These are phyloP conservation scores for Arachis monticola DNA, from an alignment of 331 rosid species.

Conservation along the genomic window DNA sequence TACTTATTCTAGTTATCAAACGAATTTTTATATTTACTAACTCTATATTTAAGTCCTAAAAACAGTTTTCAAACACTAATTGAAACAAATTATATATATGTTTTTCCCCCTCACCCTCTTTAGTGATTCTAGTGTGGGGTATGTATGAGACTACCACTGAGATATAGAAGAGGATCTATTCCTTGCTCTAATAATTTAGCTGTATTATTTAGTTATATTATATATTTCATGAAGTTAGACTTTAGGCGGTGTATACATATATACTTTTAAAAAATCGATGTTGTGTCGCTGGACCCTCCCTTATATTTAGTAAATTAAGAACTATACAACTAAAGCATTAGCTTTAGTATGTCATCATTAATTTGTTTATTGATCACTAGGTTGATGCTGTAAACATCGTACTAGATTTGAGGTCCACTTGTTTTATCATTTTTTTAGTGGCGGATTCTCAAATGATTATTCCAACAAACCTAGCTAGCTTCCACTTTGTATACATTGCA, in stretches of 20 bases:
- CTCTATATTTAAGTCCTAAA: no score
- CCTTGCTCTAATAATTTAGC: conserved; percentile 53
- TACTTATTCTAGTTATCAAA: no score
- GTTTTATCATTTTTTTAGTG: conserved; percentile 5
- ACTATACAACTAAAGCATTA: conserved; percentile 23
- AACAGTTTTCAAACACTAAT: no score
- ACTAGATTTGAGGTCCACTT: conserved; percentile 26
- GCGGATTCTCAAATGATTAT: conserved; percentile 33
- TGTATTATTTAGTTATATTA: conserved; percentile 25
- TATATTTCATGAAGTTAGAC: conserved; percentile 28
- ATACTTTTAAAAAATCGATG: neutral
- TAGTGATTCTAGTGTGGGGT: conserved; percentile 60
- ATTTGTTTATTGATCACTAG: conserved; percentile 23
- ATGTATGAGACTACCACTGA: conserved; percentile 44
- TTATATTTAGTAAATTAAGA: neutral
- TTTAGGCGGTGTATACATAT: conserved; percentile 1
- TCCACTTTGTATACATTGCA: conserved; percentile 22
- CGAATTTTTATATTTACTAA: no score
- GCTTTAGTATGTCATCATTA: conserved; percentile 34
- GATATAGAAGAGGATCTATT: conserved; percentile 53
- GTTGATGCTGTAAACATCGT: conserved; percentile 32
- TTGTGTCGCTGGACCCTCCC: conserved; percentile 8
- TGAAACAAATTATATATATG: no score
- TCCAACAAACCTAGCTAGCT: conserved; percentile 21
- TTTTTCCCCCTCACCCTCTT: neutral